Evolutionary conservation across 2,329 filamentous ascomycete genomes (phyloP).

Genomic region (Aspergillus sp.): DNA sequence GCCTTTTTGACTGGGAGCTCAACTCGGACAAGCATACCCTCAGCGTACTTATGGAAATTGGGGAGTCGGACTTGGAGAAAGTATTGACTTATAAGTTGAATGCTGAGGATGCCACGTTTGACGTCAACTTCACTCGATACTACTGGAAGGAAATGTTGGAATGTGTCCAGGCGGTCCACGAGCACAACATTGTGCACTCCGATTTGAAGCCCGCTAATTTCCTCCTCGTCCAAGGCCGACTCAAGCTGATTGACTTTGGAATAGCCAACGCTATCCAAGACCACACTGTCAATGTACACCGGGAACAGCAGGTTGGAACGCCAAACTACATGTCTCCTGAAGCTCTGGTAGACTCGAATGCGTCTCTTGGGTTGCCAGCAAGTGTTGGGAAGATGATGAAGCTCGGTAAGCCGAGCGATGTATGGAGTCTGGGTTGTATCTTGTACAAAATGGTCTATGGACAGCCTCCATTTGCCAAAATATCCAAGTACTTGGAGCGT

Average conservation of each 20-base stretch:
- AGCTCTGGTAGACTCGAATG: slow-evolving; percentile 84
- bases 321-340: slow-evolving; percentile 99
- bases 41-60: slow-evolving; percentile 94
- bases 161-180: slow-evolving; percentile 85
- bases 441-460: slow-evolving; percentile 98
- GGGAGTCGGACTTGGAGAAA: slow-evolving; percentile 87
- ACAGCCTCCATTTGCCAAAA: slow-evolving; percentile 91
- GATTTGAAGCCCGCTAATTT: slow-evolving; percentile 98
- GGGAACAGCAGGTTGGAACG: slow-evolving; percentile 91
- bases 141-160: slow-evolving; percentile 99
- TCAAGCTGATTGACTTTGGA: slow-evolving; percentile 98
- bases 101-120: slow-evolving; percentile 72
- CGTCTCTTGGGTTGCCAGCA: slow-evolving; percentile 51
- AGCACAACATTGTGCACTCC: slow-evolving; percentile 89
- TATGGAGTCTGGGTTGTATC: slow-evolving; percentile 96
- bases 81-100: slow-evolving; percentile 74
- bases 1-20: slow-evolving; percentile 87
- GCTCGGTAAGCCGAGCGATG: slow-evolving; percentile 89
- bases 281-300: slow-evolving; percentile 94
- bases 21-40: slow-evolving; percentile 89
- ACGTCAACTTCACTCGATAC: slow-evolving; percentile 88
- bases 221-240: slow-evolving; percentile 80
- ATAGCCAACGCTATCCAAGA: slow-evolving; percentile 98
- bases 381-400: slow-evolving; percentile 76
- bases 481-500: slow-evolving; percentile 79